These are phyloP conservation scores for Ophiostoma australiae DNA, from an alignment of 2,329 filamentous ascomycete genomes.

Conservation along the genomic window DNA sequence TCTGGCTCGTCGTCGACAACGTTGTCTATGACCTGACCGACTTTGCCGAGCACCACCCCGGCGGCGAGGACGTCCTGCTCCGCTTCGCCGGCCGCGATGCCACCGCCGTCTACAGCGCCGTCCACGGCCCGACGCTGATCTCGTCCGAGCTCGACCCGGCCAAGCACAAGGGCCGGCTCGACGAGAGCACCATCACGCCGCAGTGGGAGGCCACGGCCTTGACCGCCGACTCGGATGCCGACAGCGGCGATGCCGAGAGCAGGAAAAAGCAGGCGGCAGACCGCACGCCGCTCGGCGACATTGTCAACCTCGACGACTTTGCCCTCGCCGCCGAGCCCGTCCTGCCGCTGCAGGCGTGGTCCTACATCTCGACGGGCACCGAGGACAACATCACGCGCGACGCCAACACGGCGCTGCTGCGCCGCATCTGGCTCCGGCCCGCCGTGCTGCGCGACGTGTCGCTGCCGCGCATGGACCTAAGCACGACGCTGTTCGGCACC, in stretches of 20 bases:
- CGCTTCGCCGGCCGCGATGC: constrained; percentile 51
- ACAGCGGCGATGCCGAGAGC: constrained; percentile 6
- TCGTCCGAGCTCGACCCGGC: constrained; percentile 40
- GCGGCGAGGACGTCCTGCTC: constrained; percentile 42
- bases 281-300: constrained; percentile 24
- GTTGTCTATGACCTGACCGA: constrained; percentile 66
- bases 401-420: constrained; percentile 45
- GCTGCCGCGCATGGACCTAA: constrained; percentile 35
- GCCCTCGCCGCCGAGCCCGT: constrained; percentile 43
- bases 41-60: constrained; percentile 48
- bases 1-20: constrained; percentile 65
- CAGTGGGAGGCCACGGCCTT: constrained; percentile 24
- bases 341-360: constrained; percentile 47
- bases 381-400: constrained; percentile 49
- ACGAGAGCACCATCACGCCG: constrained; percentile 36
- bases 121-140: constrained; percentile 45
- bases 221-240: constrained; percentile 23
- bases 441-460: constrained; percentile 46
- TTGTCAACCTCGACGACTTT: constrained; percentile 43
- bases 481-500: constrained; percentile 42
- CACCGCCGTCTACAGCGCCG: constrained; percentile 46
- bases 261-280: neutral
- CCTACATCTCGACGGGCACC: constrained; percentile 51
- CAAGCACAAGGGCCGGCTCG: constrained; percentile 46
- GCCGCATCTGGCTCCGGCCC: constrained; percentile 49